These are phyloP conservation scores for Collariella sp. DNA, from an alignment of 495 filamentous ascomycete species.

Conservation along the genomic window DNA sequence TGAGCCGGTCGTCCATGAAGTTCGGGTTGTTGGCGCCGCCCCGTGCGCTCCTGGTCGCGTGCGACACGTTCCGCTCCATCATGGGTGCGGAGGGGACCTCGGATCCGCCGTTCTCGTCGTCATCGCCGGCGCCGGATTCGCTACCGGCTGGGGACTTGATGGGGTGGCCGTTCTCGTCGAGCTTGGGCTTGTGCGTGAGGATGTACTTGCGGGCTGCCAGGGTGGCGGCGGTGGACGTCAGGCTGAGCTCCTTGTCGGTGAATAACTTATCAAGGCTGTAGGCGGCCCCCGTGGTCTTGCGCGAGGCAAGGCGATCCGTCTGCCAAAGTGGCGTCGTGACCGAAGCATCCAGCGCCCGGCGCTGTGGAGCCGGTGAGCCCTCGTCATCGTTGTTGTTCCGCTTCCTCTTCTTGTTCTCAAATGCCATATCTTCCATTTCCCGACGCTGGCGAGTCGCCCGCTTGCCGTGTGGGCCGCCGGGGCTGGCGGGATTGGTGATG, in stretches of 20 bases:
- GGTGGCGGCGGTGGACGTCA: slow-evolving; percentile 64
- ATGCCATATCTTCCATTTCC: slow-evolving; percentile 68
- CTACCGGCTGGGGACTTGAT: slow-evolving; percentile 44
- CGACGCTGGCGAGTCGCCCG: slow-evolving; percentile 74
- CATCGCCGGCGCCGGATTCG: slow-evolving; percentile 42
- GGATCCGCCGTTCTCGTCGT: slow-evolving; percentile 34
- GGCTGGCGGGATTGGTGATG: slow-evolving; percentile 69
- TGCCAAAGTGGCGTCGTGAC: slow-evolving; percentile 52
- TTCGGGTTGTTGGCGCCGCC: slow-evolving; percentile 47
- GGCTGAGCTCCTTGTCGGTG: slow-evolving; percentile 81
- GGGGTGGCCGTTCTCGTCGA: slow-evolving; percentile 38
- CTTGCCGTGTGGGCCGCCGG: slow-evolving; percentile 70
- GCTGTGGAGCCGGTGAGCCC: slow-evolving; percentile 57
- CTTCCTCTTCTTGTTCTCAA: slow-evolving; percentile 71
- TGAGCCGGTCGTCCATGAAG: slow-evolving; percentile 43
- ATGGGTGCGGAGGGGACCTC: slow-evolving; percentile 47
- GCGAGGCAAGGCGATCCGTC: slow-evolving; percentile 35
- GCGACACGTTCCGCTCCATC: slow-evolving; percentile 66
- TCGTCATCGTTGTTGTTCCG: slow-evolving; percentile 61
- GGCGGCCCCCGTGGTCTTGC: slow-evolving; percentile 41
- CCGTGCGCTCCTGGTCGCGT: slow-evolving; percentile 65
- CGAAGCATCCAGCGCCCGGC: slow-evolving; percentile 35
- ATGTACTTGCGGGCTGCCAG: slow-evolving; percentile 52
- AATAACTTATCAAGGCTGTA: slow-evolving; percentile 88
- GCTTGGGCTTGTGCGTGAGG: slow-evolving; percentile 41